These are phyloP conservation scores for Corchorus olitorius DNA, from an alignment of 345 rosid genomes.

Conservation along the genomic window DNA sequence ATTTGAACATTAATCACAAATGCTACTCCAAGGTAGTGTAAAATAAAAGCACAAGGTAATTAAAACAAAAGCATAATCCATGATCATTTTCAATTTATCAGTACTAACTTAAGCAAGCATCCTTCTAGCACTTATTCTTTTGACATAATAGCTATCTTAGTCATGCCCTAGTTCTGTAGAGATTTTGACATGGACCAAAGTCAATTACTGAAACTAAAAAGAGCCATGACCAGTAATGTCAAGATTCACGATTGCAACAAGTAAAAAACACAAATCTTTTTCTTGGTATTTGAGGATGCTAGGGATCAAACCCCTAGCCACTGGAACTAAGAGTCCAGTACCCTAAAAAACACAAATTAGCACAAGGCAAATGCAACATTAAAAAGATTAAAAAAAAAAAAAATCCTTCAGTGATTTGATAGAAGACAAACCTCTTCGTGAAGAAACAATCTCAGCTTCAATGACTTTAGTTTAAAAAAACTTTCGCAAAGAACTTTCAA, in stretches of 20 bases:
- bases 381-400: neutral
- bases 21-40: neutral
- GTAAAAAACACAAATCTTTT: too few species aligned
- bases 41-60: neutral
- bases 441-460: constrained; percentile 59
- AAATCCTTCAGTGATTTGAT: neutral
- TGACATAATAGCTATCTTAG: neutral
- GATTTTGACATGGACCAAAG: neutral
- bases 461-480: constrained; percentile 67
- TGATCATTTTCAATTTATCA: neutral
- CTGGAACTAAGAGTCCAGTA: too few species aligned
- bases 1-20: neutral
- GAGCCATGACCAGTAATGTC: neutral
- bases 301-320: too few species aligned
- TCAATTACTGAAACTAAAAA: neutral
- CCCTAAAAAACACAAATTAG: neutral
- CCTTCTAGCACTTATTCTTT: neutral
- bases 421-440: constrained; percentile 67
- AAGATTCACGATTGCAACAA: neutral
- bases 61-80: neutral
- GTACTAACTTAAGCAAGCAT: neutral
- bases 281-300: too few species aligned
- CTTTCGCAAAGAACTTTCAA: constrained; percentile 78
- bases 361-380: neutral
- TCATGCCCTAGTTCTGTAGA: neutral